Conservation (phyloP, 2,329 filamentous ascomycete species). For the Parastagonospora nodorum region DNA sequence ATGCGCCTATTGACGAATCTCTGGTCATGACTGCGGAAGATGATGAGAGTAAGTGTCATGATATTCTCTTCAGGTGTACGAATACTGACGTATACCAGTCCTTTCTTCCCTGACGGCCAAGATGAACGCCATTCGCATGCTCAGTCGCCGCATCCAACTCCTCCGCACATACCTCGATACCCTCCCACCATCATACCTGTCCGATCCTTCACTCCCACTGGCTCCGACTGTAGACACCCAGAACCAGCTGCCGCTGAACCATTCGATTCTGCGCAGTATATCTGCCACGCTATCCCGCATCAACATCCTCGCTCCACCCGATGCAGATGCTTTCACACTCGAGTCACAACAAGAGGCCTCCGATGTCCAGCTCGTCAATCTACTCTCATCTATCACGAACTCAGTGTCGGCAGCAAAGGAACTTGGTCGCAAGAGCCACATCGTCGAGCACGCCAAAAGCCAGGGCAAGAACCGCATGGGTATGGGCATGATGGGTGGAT, state of each 20-base stretch:
- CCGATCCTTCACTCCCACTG: constrained; percentile 49
- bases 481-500: constrained; percentile 22
- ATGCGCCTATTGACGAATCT: constrained; percentile 41
- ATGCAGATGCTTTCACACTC: constrained; percentile 66
- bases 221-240: constrained; percentile 34
- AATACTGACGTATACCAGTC: constrained; percentile 46
- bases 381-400: constrained; percentile 77
- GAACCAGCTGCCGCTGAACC: constrained; percentile 53
- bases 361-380: constrained; percentile 77
- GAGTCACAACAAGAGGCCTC: constrained; percentile 80
- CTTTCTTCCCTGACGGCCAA: constrained; percentile 78
- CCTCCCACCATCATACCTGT: constrained; percentile 69
- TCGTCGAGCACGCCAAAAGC: constrained; percentile 49
- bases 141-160: constrained; percentile 66
- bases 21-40: constrained; percentile 62
- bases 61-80: constrained; percentile 3
- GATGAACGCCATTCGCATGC: constrained; percentile 91
- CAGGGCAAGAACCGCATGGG: constrained; percentile 36
- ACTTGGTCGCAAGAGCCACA: constrained; percentile 72
- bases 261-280: constrained; percentile 83
- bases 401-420: constrained; percentile 73
- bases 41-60: constrained; percentile 60
- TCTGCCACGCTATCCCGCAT: constrained; percentile 84
- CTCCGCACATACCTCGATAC: constrained; percentile 72
- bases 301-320: constrained; percentile 76